phyloP scores from a whole-genome alignment of 768 basidiomycete species.

The Trametes punicea region DNA sequence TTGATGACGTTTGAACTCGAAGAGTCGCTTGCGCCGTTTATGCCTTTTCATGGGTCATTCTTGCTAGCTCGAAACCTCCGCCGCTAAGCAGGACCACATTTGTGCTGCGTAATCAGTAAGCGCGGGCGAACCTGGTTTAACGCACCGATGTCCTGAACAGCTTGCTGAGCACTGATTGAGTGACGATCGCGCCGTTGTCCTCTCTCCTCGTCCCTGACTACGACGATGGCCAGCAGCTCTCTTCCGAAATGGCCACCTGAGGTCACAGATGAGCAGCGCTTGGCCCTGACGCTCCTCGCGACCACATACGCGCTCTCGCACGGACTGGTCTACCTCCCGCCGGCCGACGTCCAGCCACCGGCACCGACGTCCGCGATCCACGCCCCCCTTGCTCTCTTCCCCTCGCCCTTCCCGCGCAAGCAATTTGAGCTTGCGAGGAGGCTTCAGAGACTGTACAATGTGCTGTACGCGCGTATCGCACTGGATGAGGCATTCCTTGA shows the following conservation, averaged over 20 bases:
- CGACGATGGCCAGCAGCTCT: constrained; percentile 8
- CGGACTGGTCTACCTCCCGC: constrained; percentile 80
- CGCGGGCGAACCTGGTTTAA: too few relatives aligned
- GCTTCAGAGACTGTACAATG: constrained; percentile 79
- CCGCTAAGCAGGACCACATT: too few relatives aligned
- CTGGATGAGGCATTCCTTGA: constrained; percentile 80
- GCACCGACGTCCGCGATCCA: constrained; percentile 75
- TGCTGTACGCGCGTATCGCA: constrained; percentile 81
- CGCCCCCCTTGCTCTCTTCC: constrained; percentile 86
- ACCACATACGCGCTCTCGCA: constrained; percentile 83
- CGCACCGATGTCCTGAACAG: too few relatives aligned
- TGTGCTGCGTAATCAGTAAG: too few relatives aligned
- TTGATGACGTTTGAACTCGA: too few relatives aligned
- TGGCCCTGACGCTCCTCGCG: constrained; percentile 58
- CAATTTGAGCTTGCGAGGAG: constrained; percentile 63
- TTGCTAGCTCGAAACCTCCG: too few relatives aligned
- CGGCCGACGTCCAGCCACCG: constrained; percentile 42
- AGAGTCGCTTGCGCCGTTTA: too few relatives aligned
- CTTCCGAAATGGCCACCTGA: constrained; percentile 66
- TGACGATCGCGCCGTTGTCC: background rate
- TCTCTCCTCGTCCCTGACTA: background rate
- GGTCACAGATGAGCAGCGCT: constrained; percentile 54
- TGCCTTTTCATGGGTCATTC: too few relatives aligned
- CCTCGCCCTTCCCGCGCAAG: constrained; percentile 76
- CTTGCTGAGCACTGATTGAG: too few relatives aligned